These are phyloP conservation scores for Acer saccharum DNA, from an alignment of 345 rosid species.

Conservation along the genomic window DNA sequence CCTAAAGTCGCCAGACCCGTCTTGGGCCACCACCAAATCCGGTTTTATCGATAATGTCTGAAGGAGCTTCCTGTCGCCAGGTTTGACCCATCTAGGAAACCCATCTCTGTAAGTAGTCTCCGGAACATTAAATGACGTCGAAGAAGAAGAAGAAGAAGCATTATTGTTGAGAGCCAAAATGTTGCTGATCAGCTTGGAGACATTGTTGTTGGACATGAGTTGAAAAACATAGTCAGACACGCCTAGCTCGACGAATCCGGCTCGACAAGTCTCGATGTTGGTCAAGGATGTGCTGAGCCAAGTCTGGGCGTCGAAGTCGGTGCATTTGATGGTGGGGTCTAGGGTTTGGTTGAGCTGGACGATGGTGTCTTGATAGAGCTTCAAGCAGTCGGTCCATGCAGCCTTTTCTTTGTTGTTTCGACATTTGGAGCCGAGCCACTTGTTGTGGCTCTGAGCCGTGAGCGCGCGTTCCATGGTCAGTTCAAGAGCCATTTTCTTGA, in stretches of 20 bases:
- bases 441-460: conserved; percentile 46
- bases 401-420: conserved; percentile 55
- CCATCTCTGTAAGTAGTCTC: conserved; percentile 41
- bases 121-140: neutral
- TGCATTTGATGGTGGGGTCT: conserved; percentile 43
- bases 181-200: conserved; percentile 64
- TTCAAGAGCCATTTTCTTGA: conserved; percentile 43
- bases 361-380: conserved; percentile 56
- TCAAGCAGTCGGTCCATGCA: conserved; percentile 84
- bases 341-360: conserved; percentile 60
- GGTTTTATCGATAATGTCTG: conserved; percentile 39
- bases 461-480: conserved; percentile 63
- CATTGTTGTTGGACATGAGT: conserved; percentile 67
- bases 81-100: conserved; percentile 69
- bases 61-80: conserved; percentile 66
- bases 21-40: conserved; percentile 73
- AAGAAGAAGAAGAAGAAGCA: conserved; percentile 7
- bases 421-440: conserved; percentile 57
- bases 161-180: conserved; percentile 58
- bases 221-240: conserved; percentile 52
- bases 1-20: conserved; percentile 60
- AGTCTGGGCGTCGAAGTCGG: conserved; percentile 66
- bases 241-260: conserved; percentile 65
- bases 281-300: conserved; percentile 92
- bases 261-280: conserved; percentile 67